A percentile compares a stretch with the other conserved stretches of the same genome.
Conservation (phyloP, 2,329 filamentous ascomycete genomes). For the Apiospora aurea region DNA sequence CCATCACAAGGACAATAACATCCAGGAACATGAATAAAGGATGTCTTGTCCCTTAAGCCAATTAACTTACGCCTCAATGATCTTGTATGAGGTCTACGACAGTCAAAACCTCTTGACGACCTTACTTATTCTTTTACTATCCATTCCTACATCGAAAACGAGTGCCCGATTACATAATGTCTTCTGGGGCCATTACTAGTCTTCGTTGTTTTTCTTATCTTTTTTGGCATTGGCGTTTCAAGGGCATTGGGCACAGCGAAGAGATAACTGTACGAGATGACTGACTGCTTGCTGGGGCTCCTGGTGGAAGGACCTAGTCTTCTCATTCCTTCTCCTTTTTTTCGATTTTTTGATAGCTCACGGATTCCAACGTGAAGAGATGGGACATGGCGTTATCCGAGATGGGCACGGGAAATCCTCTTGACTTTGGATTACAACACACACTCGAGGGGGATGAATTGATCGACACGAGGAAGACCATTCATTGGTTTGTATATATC, state of each 20-base stretch:
- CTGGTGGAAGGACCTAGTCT: conserved; percentile 5
- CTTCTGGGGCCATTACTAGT: neutral
- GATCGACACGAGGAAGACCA: conserved; percentile 7
- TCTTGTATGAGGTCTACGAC: conserved; percentile 19
- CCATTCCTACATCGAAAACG: conserved; percentile 11
- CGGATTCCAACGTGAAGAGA: neutral
- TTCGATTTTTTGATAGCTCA: conserved; percentile 19
- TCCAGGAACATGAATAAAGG: conserved; percentile 39
- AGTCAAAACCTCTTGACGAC: conserved; percentile 16
- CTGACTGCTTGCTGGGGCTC: conserved; percentile 27
- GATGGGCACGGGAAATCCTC: conserved; percentile 17
- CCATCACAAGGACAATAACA: conserved; percentile 39
- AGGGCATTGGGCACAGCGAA: conserved; percentile 29
- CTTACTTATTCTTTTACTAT: neutral
- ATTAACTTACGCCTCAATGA: conserved; percentile 11
- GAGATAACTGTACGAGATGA: conserved; percentile 30
- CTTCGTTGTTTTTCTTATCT: conserved; percentile 15
- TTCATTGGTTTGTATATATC: conserved; percentile 22
- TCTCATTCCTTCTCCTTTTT: conserved; percentile 3
- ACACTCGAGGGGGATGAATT: conserved; percentile 15
- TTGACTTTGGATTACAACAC: conserved; percentile 14
- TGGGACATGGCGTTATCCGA: conserved; percentile 23
- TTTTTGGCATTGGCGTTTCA: conserved; percentile 25
- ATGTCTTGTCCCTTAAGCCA: neutral
- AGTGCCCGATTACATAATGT: neutral